These are phyloP conservation scores for Nemania abortiva DNA, from an alignment of 2,329 filamentous ascomycete genomes.

Conservation along the genomic window DNA sequence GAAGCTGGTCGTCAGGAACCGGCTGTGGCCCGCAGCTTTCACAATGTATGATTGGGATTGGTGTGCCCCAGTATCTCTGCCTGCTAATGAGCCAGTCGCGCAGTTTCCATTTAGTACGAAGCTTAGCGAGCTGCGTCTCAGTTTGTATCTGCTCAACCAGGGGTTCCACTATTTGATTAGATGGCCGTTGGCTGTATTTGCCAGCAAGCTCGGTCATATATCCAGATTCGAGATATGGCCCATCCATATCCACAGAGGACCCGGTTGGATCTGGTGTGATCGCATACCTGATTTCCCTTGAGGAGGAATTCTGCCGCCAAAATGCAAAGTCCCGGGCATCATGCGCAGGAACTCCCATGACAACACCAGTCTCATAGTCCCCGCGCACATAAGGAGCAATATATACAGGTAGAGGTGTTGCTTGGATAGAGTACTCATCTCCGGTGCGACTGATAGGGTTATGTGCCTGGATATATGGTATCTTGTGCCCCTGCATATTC, in stretches of 20 bases:
- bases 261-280: constrained; percentile 66
- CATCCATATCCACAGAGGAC: constrained; percentile 57
- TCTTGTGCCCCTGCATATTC: constrained; percentile 75
- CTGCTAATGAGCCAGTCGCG: constrained; percentile 92
- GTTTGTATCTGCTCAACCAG: constrained; percentile 69
- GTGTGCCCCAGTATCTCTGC: constrained; percentile 93
- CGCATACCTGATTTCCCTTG: constrained; percentile 72
- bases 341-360: constrained; percentile 93
- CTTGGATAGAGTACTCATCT: constrained; percentile 62
- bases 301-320: constrained; percentile 77
- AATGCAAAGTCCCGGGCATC: constrained; percentile 83
- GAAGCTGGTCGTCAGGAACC: constrained; percentile 80
- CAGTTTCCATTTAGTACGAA: constrained; percentile 81
- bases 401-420: constrained; percentile 76
- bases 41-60: constrained; percentile 91
- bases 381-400: constrained; percentile 87
- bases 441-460: constrained; percentile 74
- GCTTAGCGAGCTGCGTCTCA: constrained; percentile 67
- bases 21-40: constrained; percentile 80
- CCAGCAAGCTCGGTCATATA: constrained; percentile 75
- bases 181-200: constrained; percentile 72
- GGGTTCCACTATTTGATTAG: constrained; percentile 69
- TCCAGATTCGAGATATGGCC: constrained; percentile 75
- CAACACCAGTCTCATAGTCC: constrained; percentile 86
- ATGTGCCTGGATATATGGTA: constrained; percentile 71